Evolutionary conservation across 352 stramenopile species (phyloP).

Genomic region (Pythium plurisporium): DNA sequence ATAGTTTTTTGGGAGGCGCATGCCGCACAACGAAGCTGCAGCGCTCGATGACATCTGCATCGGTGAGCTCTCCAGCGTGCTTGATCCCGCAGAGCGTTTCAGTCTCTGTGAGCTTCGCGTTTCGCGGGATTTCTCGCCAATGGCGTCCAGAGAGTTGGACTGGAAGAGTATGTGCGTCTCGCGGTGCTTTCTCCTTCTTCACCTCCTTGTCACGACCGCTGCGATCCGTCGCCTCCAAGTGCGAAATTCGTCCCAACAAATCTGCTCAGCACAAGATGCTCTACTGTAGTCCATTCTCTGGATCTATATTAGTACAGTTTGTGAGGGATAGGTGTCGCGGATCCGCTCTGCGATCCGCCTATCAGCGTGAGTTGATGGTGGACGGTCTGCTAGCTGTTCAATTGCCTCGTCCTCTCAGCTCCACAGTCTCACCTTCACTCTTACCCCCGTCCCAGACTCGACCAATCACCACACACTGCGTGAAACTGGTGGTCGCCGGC

Average conservation of each 20-base stretch:
- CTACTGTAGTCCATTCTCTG: too few species aligned
- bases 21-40: conserved; percentile 27
- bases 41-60: conserved; percentile 26
- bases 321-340: not conserved
- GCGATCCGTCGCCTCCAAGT: too few species aligned
- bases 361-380: too few species aligned
- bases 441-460: not conserved
- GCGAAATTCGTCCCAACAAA: too few species aligned
- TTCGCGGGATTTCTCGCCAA: conserved; percentile 29
- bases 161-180: conserved; percentile 20
- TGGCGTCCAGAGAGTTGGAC: conserved; percentile 2
- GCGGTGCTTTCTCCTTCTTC: conserved; percentile 11
- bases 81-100: conserved; percentile 29
- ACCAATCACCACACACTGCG: conserved; percentile 5
- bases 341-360: too few species aligned
- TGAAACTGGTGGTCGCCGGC: conserved; percentile 21
- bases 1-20: conserved; percentile 23
- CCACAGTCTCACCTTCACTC: not conserved
- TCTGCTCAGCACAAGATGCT: too few species aligned
- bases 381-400: too few species aligned
- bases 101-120: conserved; percentile 21
- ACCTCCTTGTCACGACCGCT: conserved; percentile 6
- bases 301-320: not conserved
- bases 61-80: conserved; percentile 21
- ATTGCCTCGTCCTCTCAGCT: not conserved